These are phyloP conservation scores for Ogataea methylovora DNA, from an alignment of 805 yeast genomes.

Conservation along the genomic window DNA sequence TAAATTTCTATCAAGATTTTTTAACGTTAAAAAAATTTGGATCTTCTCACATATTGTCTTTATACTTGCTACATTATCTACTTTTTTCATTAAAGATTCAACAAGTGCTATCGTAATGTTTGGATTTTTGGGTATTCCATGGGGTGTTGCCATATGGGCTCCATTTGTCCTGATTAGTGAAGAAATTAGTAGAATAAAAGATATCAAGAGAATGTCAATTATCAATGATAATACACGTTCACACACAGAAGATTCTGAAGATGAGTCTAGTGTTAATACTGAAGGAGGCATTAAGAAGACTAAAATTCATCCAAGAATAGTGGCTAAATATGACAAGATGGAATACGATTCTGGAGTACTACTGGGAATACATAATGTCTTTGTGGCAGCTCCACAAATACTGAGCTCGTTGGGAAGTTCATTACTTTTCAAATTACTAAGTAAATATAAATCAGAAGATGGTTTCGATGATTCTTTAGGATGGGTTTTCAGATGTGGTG, in stretches of 20 bases:
- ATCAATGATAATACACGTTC: neutral
- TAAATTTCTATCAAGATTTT: slow-evolving; percentile 4
- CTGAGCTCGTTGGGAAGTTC: slow-evolving; percentile 42
- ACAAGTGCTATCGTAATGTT: slow-evolving; percentile 39
- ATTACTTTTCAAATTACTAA: slow-evolving; percentile 33
- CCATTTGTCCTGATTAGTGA: slow-evolving; percentile 58
- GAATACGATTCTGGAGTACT: slow-evolving; percentile 52
- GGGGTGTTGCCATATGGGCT: slow-evolving; percentile 65
- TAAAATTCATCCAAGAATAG: slow-evolving; percentile 8
- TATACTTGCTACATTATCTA: slow-evolving; percentile 37
- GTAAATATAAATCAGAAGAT: slow-evolving; percentile 14
- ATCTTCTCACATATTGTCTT: slow-evolving; percentile 41
- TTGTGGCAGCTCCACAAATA: slow-evolving; percentile 52
- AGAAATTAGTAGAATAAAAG: slow-evolving; percentile 45
- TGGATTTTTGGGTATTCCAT: slow-evolving; percentile 48
- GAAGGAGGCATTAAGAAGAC: neutral
- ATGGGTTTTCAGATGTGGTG: slow-evolving; percentile 54
- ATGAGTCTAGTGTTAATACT: neutral
- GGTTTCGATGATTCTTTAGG: slow-evolving; percentile 36
- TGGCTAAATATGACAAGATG: slow-evolving; percentile 27
- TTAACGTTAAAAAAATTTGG: slow-evolving; percentile 38
- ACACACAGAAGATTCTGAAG: neutral
- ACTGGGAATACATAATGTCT: slow-evolving; percentile 50
- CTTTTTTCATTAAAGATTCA: slow-evolving; percentile 37
- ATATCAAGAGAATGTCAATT: slow-evolving; percentile 28